phyloP scores from a whole-genome alignment of 805 yeast species.

The Metschnikowia bowlesiae region DNA sequence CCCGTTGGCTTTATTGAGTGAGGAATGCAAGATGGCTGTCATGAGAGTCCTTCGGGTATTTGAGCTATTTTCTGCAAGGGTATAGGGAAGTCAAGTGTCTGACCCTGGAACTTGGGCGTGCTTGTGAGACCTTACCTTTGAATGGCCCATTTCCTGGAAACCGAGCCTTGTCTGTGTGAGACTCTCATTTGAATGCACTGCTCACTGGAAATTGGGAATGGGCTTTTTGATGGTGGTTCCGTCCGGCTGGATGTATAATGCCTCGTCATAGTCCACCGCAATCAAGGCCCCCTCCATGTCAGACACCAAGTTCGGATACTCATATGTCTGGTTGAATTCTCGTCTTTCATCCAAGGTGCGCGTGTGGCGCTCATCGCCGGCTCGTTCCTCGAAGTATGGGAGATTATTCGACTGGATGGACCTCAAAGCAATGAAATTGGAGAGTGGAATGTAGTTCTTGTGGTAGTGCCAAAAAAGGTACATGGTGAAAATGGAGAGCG shows the following conservation, averaged over 20 bases:
- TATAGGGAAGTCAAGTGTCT: not conserved
- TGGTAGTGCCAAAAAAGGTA: conserved; percentile 76
- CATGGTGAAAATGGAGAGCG: conserved; percentile 68
- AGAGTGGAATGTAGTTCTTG: conserved; percentile 72
- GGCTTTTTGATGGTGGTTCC: conserved; percentile 26
- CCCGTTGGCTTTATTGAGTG: conserved; percentile 5
- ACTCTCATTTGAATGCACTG: not conserved
- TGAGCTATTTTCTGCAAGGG: not conserved
- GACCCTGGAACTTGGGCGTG: too few species aligned
- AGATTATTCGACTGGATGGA: conserved; percentile 55
- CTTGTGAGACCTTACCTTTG: too few species aligned
- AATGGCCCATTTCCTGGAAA: too few species aligned
- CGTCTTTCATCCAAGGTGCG: conserved; percentile 75
- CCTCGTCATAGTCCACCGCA: conserved; percentile 52
- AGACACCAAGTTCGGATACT: conserved; percentile 67
- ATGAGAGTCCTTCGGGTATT: not conserved
- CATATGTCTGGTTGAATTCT: conserved; percentile 66
- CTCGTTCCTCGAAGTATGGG: conserved; percentile 12
- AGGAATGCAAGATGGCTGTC: conserved; percentile 2
- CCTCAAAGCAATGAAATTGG: conserved; percentile 80
- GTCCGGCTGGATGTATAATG: conserved; percentile 25
- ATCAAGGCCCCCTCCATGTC: conserved; percentile 85
- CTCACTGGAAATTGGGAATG: conserved; percentile 11
- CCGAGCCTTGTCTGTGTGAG: not conserved
- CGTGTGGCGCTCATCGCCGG: conserved; percentile 16